Evolutionary conservation across 495 filamentous ascomycete species (phyloP).

Genomic region (Tetracladium marchalianum): DNA sequence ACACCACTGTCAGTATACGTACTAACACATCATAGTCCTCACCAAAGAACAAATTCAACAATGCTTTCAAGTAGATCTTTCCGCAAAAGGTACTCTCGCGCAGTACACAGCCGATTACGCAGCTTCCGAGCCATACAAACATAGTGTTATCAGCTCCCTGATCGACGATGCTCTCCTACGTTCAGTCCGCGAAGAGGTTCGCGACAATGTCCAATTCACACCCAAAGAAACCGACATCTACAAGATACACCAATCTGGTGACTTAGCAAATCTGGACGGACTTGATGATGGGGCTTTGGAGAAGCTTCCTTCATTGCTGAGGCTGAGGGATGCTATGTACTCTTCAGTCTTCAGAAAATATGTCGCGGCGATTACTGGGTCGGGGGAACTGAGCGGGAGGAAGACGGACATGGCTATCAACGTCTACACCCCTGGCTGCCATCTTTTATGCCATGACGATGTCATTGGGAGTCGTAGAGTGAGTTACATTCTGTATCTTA

Average conservation of each 20-base stretch:
- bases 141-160: slow-evolving; percentile 75
- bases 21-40: slow-evolving; percentile 10
- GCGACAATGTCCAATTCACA: slow-evolving; percentile 82
- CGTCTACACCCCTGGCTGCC: slow-evolving; percentile 92
- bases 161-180: slow-evolving; percentile 74
- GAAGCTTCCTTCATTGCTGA: slow-evolving; percentile 74
- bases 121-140: slow-evolving; percentile 73
- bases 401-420: slow-evolving; percentile 99
- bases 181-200: slow-evolving; percentile 79
- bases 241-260: slow-evolving; percentile 97
- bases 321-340: slow-evolving; percentile 87
- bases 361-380: slow-evolving; percentile 71
- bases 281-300: slow-evolving; percentile 73
- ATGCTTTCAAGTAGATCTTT: slow-evolving; percentile 66
- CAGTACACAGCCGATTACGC: slow-evolving; percentile 63
- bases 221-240: slow-evolving; percentile 99
- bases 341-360: slow-evolving; percentile 82
- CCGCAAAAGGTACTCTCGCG: slow-evolving; percentile 54
- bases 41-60: slow-evolving; percentile 16
- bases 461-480: slow-evolving; percentile 90
- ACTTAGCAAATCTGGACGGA: slow-evolving; percentile 93
- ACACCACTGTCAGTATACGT: background rate
- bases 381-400: slow-evolving; percentile 75
- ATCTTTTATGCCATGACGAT: slow-evolving; percentile 94
- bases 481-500: slow-evolving; percentile 95